These are phyloP conservation scores for Iberis pinnata DNA, from an alignment of 345 rosid species.

Conservation along the genomic window DNA sequence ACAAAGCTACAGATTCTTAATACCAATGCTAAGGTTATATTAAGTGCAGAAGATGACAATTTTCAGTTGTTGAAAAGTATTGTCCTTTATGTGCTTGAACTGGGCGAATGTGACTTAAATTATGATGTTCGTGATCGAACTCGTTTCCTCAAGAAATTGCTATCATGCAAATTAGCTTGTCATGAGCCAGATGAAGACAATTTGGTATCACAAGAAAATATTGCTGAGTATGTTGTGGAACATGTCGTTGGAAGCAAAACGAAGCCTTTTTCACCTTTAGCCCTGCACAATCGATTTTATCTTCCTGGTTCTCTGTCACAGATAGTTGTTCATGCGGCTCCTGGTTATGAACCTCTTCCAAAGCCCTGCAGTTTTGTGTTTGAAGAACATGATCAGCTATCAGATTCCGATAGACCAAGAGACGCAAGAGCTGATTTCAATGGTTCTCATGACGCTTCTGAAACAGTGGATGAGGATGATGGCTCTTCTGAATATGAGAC, in stretches of 20 bases:
- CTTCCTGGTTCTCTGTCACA: slow-evolving; percentile 97
- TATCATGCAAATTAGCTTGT: slow-evolving; percentile 34
- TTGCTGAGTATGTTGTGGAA: slow-evolving; percentile 42
- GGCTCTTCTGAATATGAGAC: slow-evolving; percentile 64
- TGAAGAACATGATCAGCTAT: slow-evolving; percentile 40
- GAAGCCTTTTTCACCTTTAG: slow-evolving; percentile 36
- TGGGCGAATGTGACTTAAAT: slow-evolving; percentile 73
- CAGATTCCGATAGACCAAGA: slow-evolving; percentile 28
- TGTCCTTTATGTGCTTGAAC: slow-evolving; percentile 66
- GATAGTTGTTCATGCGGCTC: slow-evolving; percentile 97
- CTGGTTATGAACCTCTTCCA: slow-evolving; percentile 98
- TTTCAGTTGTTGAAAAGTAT: slow-evolving; percentile 41
- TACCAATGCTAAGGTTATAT: slow-evolving; percentile 59
- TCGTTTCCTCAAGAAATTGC: slow-evolving; percentile 59
- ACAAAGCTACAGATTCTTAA: slow-evolving; percentile 89
- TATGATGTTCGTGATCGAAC: slow-evolving; percentile 95
- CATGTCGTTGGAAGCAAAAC: slow-evolving; percentile 48
- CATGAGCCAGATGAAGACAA: slow-evolving; percentile 38
- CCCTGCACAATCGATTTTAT: slow-evolving; percentile 54
- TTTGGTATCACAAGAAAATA: slow-evolving; percentile 34
- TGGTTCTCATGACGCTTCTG: slow-evolving; percentile 42
- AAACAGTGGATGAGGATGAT: slow-evolving; percentile 59
- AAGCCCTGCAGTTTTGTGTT: slow-evolving; percentile 62
- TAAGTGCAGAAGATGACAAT: slow-evolving; percentile 46
- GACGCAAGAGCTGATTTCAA: slow-evolving; percentile 28